Conservation (phyloP, 768 basidiomycete genomes). For the Krasilnikovozyma curviuscula region DNA sequence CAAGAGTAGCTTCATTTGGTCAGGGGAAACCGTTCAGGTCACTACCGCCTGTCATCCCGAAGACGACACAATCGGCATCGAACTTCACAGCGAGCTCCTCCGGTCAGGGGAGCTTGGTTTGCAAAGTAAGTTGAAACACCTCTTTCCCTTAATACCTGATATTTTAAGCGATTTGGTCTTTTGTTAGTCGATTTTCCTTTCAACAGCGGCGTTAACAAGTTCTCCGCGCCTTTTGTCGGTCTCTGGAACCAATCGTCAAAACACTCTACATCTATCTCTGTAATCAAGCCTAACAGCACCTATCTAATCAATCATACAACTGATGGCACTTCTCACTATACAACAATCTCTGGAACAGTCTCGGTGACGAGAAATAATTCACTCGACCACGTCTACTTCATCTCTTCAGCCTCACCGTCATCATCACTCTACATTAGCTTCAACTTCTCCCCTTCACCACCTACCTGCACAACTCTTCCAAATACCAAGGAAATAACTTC, state of each 20-base stretch:
- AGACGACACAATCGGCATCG: conserved; percentile 30
- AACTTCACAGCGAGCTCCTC: conserved; percentile 31
- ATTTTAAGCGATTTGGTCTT: too few relatives aligned
- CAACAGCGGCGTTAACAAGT: conserved; percentile 40
- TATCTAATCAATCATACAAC: conserved; percentile 33
- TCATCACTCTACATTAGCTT: too few relatives aligned
- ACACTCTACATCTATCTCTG: conserved; percentile 34
- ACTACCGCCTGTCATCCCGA: conserved; percentile 30
- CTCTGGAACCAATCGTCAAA: conserved; percentile 33
- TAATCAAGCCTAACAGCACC: conserved; percentile 14
- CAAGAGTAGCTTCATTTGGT: conserved; percentile 32
- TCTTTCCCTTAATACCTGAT: too few relatives aligned
- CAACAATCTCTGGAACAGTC: conserved; percentile 32
- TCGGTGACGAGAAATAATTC: too few relatives aligned
- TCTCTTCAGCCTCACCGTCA: too few relatives aligned
- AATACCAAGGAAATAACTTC: neutral
- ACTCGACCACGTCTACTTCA: too few relatives aligned
- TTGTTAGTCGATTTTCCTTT: conserved; percentile 43
- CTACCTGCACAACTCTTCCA: too few relatives aligned
- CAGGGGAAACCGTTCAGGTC: conserved; percentile 28
- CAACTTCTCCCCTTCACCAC: conserved; percentile 4
- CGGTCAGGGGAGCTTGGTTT: conserved; percentile 28
- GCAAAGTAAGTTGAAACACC: too few relatives aligned
- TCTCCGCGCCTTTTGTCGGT: conserved; percentile 42
- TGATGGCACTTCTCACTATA: conserved; percentile 30